phyloP scores from a whole-genome alignment of 306 rosid species.

The Cucurbita maxima region DNA sequence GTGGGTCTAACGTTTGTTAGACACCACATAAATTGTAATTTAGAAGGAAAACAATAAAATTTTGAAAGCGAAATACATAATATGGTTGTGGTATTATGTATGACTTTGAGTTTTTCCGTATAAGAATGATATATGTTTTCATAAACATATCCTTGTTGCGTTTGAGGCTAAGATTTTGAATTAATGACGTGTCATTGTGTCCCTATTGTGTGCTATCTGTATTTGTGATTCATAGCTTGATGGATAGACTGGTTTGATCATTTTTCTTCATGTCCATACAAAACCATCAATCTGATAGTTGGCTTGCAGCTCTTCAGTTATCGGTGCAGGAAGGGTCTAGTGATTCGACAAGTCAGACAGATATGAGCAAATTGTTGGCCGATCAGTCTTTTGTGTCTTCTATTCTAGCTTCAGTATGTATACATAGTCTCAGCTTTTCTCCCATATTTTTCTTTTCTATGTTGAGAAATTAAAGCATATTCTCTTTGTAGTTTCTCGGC shows the following conservation, averaged over 20 bases:
- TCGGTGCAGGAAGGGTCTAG: constrained; percentile 58
- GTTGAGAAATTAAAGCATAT: not conserved
- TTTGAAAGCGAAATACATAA: not conserved
- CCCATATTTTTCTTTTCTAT: not conserved
- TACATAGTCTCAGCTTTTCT: constrained; percentile 5
- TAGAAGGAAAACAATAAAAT: not conserved
- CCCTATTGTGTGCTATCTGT: not conserved
- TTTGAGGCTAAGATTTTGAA: not conserved
- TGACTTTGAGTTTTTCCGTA: not conserved
- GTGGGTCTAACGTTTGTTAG: not conserved
- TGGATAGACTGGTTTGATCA: not conserved
- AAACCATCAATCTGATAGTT: not conserved
- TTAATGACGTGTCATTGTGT: not conserved
- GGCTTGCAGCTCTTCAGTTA: constrained; percentile 64
- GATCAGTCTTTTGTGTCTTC: constrained; percentile 94
- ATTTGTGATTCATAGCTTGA: not conserved
- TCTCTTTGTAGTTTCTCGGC: not conserved
- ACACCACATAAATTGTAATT: not conserved
- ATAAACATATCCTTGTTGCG: not conserved
- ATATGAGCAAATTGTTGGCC: constrained; percentile 75
- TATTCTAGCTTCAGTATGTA: constrained; percentile 72
- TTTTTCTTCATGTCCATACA: not conserved
- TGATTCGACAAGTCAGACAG: constrained; percentile 54
- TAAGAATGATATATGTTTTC: not conserved
- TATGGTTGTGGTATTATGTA: no score